Conservation (phyloP, 805 yeast genomes). For the Ogataea sp. region DNA sequence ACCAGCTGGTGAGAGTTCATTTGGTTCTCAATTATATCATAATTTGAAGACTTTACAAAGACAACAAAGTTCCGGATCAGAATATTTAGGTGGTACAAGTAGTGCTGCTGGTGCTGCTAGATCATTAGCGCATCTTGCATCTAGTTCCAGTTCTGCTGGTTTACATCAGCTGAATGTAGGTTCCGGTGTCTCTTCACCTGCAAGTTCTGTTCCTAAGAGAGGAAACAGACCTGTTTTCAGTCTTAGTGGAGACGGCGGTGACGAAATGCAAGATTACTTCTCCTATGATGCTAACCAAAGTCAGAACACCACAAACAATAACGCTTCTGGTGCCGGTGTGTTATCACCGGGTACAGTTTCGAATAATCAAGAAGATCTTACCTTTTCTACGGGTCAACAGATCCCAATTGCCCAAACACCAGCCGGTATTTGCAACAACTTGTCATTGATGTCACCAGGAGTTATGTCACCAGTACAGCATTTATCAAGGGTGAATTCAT, state of each 20-base stretch:
- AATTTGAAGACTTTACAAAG: conserved; percentile 43
- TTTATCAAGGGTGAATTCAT: conserved; percentile 53
- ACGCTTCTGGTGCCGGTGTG: background rate
- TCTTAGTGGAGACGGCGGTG: conserved; percentile 15
- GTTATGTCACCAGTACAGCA: conserved; percentile 47
- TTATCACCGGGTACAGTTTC: background rate
- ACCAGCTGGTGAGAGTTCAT: conserved; percentile 13
- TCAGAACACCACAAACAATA: no score
- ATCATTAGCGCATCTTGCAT: background rate
- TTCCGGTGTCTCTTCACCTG: no score
- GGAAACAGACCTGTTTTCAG: conserved; percentile 22
- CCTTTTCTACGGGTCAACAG: conserved; percentile 11
- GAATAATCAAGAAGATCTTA: conserved; percentile 12
- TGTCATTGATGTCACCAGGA: conserved; percentile 28
- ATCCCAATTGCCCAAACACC: conserved; percentile 2
- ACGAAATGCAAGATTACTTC: conserved; percentile 26
- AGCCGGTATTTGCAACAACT: background rate
- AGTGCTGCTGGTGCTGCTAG: background rate
- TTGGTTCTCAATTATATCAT: conserved; percentile 33
- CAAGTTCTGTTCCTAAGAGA: conserved; percentile 5
- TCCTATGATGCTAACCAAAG: conserved; percentile 5
- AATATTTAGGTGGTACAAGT: no score
- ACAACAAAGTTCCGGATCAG: conserved; percentile 27
- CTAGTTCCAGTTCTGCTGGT: background rate
- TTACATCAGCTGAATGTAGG: background rate